Evolutionary conservation across 169 alveolate species (phyloP).

Genomic region (Cryptosporidium sp.): DNA sequence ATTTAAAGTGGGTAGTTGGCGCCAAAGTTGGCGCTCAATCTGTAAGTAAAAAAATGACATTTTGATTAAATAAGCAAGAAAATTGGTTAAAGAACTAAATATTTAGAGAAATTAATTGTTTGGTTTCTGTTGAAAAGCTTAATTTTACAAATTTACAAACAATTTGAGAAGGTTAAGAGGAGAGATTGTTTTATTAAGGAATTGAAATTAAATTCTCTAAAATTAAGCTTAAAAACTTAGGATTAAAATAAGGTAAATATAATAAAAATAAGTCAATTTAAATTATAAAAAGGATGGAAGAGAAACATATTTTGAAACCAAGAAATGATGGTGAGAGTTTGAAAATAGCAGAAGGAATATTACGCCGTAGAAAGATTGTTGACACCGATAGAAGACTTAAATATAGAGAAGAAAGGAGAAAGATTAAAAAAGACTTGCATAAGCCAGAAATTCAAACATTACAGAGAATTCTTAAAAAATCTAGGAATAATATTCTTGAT

Average conservation of each 20-base stretch:
- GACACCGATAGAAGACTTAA: constrained; percentile 53
- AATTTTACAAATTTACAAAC: no score
- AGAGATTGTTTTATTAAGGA: background rate
- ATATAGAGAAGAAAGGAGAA: constrained; percentile 43
- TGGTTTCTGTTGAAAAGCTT: background rate
- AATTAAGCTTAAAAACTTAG: background rate
- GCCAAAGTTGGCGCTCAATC: background rate
- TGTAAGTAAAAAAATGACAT: background rate
- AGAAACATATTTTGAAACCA: constrained; percentile 42
- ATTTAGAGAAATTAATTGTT: no score
- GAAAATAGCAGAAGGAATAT: constrained; percentile 58
- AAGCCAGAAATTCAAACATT: constrained; percentile 42
- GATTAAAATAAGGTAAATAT: background rate
- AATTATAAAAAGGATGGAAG: background rate
- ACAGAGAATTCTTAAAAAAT: constrained; percentile 39
- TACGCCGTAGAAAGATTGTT: constrained; percentile 42
- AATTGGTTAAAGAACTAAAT: background rate
- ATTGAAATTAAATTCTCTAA: background rate
- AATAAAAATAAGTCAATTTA: background rate
- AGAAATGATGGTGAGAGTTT: constrained; percentile 62
- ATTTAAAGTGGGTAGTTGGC: background rate
- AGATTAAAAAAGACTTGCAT: constrained; percentile 15
- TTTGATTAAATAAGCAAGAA: background rate
- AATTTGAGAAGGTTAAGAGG: background rate
- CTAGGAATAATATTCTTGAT: constrained; percentile 55